phyloP scores from a whole-genome alignment of 768 basidiomycete species.

The Psilocybe sp. region DNA sequence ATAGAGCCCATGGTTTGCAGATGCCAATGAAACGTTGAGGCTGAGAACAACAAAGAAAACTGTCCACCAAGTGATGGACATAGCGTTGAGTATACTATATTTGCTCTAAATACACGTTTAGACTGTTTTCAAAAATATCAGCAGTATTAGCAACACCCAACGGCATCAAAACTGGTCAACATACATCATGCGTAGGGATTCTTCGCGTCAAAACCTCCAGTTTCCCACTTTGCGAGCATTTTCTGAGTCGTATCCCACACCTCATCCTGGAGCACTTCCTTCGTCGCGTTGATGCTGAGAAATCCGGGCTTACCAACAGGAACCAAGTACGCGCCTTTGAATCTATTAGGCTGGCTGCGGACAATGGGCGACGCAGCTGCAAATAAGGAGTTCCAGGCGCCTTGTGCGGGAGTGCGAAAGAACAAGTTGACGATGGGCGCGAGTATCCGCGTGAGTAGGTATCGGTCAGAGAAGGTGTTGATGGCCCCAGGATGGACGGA shows the following conservation, averaged over 20 bases:
- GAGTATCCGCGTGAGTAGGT: constrained; percentile 9
- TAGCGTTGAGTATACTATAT: no score
- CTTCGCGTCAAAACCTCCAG: background rate
- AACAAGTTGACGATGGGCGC: constrained; percentile 20
- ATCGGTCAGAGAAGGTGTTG: constrained; percentile 6
- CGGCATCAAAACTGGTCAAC: no score
- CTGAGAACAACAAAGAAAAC: no score
- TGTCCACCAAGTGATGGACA: no score
- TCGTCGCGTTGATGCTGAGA: constrained; percentile 25
- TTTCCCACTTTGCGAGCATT: background rate
- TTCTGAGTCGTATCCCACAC: constrained; percentile 27
- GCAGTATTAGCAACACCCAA: no score
- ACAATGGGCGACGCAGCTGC: constrained; percentile 38
- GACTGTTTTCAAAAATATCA: no score
- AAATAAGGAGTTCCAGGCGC: constrained; percentile 34
- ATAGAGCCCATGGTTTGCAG: no score
- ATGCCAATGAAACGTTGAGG: no score
- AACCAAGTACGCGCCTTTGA: constrained; percentile 34
- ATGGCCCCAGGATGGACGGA: constrained; percentile 14
- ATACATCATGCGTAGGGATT: background rate
- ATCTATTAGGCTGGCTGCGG: constrained; percentile 26
- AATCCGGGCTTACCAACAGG: constrained; percentile 29
- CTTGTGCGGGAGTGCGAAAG: constrained; percentile 26
- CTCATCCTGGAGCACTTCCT: constrained; percentile 31
- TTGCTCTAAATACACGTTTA: no score